Conservation (phyloP, 805 yeast species). For the Candida loeiensis region DNA sequence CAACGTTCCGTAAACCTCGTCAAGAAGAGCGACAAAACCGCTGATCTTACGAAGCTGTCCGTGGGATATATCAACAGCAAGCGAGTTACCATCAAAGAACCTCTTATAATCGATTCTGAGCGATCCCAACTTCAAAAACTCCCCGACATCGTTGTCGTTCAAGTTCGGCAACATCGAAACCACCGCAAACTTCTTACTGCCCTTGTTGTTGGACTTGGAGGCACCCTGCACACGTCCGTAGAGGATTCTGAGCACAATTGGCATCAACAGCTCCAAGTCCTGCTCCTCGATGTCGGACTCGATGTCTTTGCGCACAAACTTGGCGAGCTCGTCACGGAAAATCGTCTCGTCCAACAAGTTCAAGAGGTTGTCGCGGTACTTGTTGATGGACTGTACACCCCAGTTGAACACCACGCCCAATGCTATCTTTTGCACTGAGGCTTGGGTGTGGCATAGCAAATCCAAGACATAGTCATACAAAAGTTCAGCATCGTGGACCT, state of each 20-base stretch:
- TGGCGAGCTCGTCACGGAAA: slow-evolving; percentile 80
- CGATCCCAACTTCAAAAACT: slow-evolving; percentile 62
- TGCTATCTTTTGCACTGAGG: slow-evolving; percentile 68
- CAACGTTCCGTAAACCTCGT: slow-evolving; percentile 53
- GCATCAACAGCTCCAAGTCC: slow-evolving; percentile 63
- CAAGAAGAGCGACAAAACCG: slow-evolving; percentile 64
- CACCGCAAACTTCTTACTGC: slow-evolving; percentile 69
- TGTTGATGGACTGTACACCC: slow-evolving; percentile 53
- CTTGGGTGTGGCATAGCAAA: slow-evolving; percentile 57
- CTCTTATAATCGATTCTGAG: slow-evolving; percentile 45
- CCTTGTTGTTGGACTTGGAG: slow-evolving; percentile 64
- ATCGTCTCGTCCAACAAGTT: slow-evolving; percentile 78
- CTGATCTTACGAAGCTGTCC: slow-evolving; percentile 44
- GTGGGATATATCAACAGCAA: slow-evolving; percentile 6
- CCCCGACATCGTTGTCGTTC: slow-evolving; percentile 45
- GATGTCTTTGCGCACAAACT: slow-evolving; percentile 48
- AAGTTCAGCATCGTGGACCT: slow-evolving; percentile 48
- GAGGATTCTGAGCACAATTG: slow-evolving; percentile 68
- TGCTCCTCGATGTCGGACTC: slow-evolving; percentile 55
- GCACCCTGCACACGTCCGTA: slow-evolving; percentile 82
- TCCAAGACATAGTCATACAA: slow-evolving; percentile 52
- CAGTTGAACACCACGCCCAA: slow-evolving; percentile 65
- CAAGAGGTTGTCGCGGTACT: slow-evolving; percentile 68
- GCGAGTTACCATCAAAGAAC: slow-evolving; percentile 21
- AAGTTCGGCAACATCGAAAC: slow-evolving; percentile 60